phyloP scores from a whole-genome alignment of 305 asterid species.

The Solanum hybrid region DNA sequence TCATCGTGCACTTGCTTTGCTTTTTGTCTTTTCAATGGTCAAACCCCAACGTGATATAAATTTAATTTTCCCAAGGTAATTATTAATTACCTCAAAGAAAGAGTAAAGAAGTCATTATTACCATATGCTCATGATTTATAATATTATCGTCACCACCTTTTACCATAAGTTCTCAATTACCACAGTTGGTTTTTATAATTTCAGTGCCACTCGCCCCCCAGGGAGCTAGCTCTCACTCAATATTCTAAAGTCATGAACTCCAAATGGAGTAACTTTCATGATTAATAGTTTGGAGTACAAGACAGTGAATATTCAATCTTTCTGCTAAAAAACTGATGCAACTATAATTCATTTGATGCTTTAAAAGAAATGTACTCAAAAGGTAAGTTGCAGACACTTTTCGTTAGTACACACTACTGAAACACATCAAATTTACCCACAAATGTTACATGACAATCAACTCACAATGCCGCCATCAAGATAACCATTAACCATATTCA shows the following conservation, averaged over 20 bases:
- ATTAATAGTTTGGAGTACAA: background rate
- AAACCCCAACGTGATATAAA: background rate
- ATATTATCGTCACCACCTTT: background rate
- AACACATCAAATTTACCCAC: background rate
- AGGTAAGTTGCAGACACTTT: background rate
- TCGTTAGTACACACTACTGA: background rate
- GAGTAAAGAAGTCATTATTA: background rate
- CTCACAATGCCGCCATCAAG: background rate
- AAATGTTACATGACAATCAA: background rate
- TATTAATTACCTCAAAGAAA: background rate
- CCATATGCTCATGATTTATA: background rate
- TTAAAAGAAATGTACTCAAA: background rate
- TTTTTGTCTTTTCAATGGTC: background rate
- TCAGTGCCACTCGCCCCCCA: background rate
- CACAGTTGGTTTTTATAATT: background rate
- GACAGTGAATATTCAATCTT: background rate
- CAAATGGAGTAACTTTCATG: background rate
- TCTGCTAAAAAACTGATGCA: background rate
- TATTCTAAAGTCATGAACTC: background rate
- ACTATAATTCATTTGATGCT: background rate
- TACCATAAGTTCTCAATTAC: background rate
- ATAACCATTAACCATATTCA: background rate
- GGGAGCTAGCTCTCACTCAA: background rate
- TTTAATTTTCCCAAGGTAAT: background rate
- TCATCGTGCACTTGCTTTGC: background rate